Percentiles rank a stretch among this genome's conserved stretches.
phyloP scores from a whole-genome alignment of 495 filamentous ascomycete species.

The Podospora conica region DNA sequence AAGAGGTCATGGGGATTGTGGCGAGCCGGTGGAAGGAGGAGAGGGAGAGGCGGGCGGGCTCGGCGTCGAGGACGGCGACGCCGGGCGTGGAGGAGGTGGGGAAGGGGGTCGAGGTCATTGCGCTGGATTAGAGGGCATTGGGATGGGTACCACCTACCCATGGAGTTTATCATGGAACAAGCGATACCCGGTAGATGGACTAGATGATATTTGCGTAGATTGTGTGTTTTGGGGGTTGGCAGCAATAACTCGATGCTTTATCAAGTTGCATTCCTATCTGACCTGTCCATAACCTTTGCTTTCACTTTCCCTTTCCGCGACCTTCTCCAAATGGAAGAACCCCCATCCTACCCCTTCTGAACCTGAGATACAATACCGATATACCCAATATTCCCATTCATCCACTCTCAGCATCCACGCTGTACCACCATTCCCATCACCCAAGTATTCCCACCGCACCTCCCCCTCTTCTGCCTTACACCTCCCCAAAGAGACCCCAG shows the following conservation, averaged over 20 bases:
- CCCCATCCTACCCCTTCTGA: neutral
- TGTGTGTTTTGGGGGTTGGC: too few species aligned
- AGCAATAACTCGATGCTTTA: too few species aligned
- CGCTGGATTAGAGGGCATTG: neutral
- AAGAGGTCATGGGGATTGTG: constrained; percentile 58
- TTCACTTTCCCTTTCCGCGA: neutral
- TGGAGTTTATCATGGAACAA: neutral
- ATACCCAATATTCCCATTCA: neutral
- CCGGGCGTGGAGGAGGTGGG: constrained; percentile 5
- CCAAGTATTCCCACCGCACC: neutral
- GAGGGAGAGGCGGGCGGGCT: neutral
- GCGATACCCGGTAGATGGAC: neutral
- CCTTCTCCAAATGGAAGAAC: neutral
- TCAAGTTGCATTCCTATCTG: neutral
- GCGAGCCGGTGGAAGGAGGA: constrained; percentile 40
- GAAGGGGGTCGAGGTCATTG: neutral
- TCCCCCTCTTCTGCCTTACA: constrained; percentile 20
- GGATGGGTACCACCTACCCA: neutral
- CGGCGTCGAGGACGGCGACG: neutral
- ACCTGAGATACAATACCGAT: neutral
- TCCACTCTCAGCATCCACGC: neutral
- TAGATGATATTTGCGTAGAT: neutral
- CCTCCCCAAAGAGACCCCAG: constrained; percentile 70
- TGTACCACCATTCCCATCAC: neutral
- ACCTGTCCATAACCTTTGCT: neutral